Conservation (phyloP, 345 rosid species). For the Geranium rotundifolium region DNA sequence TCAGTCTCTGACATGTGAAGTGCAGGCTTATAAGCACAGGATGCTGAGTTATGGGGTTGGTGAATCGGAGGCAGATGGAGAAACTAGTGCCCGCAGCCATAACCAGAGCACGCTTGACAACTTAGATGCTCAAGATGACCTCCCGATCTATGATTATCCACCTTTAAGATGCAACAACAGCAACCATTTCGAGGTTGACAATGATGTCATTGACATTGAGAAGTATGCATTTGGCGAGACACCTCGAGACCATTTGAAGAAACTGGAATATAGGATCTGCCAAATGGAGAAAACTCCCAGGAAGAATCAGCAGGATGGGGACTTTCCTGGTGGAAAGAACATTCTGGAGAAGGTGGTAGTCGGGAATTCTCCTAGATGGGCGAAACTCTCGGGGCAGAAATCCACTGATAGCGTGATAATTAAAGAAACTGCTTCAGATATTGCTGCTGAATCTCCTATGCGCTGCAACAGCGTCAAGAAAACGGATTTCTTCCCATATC, state of each 20-base stretch:
- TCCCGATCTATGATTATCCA: slow-evolving; percentile 56
- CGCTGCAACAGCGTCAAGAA: slow-evolving; percentile 36
- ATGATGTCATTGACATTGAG: slow-evolving; percentile 57
- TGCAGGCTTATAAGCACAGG: slow-evolving; percentile 77
- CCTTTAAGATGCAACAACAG: slow-evolving; percentile 53
- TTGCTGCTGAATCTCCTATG: slow-evolving; percentile 44
- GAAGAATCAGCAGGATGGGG: slow-evolving; percentile 34
- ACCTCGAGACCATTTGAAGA: slow-evolving; percentile 48
- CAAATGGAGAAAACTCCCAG: slow-evolving; percentile 71
- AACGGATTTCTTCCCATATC: slow-evolving; percentile 25
- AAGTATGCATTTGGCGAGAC: slow-evolving; percentile 63
- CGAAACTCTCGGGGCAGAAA: slow-evolving; percentile 38
- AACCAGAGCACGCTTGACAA: slow-evolving; percentile 28
- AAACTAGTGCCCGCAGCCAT: slow-evolving; percentile 23
- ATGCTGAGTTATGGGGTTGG: slow-evolving; percentile 88
- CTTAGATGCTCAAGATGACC: slow-evolving; percentile 30
- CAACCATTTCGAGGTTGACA: slow-evolving; percentile 37
- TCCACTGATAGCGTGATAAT: slow-evolving; percentile 46
- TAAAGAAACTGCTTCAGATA: slow-evolving; percentile 39
- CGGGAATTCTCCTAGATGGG: slow-evolving; percentile 60
- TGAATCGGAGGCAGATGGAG: slow-evolving; percentile 56
- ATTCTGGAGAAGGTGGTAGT: slow-evolving; percentile 61
- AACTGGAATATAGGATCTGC: slow-evolving; percentile 54
- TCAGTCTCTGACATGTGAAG: slow-evolving; percentile 68
- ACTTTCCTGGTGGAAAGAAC: slow-evolving; percentile 32